Evolutionary conservation across 345 rosid species (phyloP).

Genomic region (Hirschfeldia incana): DNA sequence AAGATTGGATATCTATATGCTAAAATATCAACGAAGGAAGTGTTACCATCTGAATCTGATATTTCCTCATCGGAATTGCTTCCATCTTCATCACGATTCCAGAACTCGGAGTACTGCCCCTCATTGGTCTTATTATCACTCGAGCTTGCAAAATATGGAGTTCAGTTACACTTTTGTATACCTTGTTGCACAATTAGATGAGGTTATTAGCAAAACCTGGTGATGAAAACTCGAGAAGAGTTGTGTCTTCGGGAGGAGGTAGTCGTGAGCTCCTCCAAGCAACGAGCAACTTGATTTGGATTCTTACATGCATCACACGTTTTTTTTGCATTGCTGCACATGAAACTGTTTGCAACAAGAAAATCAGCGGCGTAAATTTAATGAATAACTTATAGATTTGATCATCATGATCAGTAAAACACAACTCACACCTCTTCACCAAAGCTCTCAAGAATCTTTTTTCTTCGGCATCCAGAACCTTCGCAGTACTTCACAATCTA

Average conservation of each 20-base stretch:
- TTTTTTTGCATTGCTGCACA: slow-evolving; percentile 59
- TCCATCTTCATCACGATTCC: slow-evolving; percentile 83
- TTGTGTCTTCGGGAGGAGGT: slow-evolving; percentile 55
- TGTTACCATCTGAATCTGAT: slow-evolving; percentile 78
- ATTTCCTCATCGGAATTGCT: slow-evolving; percentile 86
- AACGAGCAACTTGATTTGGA: slow-evolving; percentile 60
- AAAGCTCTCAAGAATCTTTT: slow-evolving; percentile 83
- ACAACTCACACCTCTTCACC: slow-evolving; percentile 69
- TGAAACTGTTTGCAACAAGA: slow-evolving; percentile 50
- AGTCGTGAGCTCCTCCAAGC: slow-evolving; percentile 64
- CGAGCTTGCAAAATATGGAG: slow-evolving; percentile 48
- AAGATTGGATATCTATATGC: not conserved
- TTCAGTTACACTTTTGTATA: slow-evolving; percentile 1
- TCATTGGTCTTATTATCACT: slow-evolving; percentile 42
- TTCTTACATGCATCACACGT: slow-evolving; percentile 89
- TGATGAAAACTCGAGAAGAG: slow-evolving; percentile 54
- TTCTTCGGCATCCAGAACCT: slow-evolving; percentile 89
- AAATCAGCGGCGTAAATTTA: not conserved
- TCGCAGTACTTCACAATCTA: slow-evolving; percentile 93
- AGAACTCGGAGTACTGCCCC: slow-evolving; percentile 74
- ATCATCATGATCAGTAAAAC: not conserved
- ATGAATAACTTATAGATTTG: not conserved
- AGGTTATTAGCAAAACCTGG: slow-evolving; percentile 48
- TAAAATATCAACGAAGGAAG: not conserved
- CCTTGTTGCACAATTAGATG: not conserved